A percentile compares a stretch with the other conserved stretches of the same genome.
Conservation (phyloP, 805 yeast species). For the Teunomyces kruisii region DNA sequence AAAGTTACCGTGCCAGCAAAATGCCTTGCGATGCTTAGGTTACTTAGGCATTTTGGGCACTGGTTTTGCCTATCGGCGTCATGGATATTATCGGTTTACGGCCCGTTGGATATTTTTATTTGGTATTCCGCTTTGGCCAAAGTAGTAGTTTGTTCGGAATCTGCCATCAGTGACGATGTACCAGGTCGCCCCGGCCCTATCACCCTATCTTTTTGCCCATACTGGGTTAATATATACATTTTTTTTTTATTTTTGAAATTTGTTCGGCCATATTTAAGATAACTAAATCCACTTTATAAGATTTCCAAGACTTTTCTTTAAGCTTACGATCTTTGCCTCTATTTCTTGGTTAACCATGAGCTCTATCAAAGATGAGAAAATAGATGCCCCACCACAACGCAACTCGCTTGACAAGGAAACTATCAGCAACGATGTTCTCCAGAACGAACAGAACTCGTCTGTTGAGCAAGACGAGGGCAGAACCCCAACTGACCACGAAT, state of each 20-base stretch:
- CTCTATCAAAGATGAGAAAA: not conserved
- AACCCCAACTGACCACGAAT: constrained; percentile 54
- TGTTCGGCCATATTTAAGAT: not conserved
- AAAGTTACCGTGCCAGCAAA: not conserved
- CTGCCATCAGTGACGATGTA: no score
- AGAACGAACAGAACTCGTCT: constrained; percentile 1
- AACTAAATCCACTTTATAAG: not conserved
- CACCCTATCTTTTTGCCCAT: no score
- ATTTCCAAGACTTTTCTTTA: not conserved
- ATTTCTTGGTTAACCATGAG: constrained; percentile 2
- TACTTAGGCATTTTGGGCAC: not conserved
- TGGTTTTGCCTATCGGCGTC: not conserved
- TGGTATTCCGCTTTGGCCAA: no score
- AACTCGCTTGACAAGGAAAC: not conserved
- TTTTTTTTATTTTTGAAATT: not conserved
- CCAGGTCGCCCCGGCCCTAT: no score
- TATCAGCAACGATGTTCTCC: not conserved
- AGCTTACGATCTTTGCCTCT: not conserved
- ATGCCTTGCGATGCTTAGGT: not conserved
- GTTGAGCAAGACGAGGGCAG: constrained; percentile 31
- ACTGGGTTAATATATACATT: not conserved
- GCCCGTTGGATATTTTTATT: no score
- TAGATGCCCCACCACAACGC: not conserved
- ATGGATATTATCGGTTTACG: no score
- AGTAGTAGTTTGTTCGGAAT: no score